phyloP scores from a whole-genome alignment of 306 rosid species.

The Lathyrus tuberosus region DNA sequence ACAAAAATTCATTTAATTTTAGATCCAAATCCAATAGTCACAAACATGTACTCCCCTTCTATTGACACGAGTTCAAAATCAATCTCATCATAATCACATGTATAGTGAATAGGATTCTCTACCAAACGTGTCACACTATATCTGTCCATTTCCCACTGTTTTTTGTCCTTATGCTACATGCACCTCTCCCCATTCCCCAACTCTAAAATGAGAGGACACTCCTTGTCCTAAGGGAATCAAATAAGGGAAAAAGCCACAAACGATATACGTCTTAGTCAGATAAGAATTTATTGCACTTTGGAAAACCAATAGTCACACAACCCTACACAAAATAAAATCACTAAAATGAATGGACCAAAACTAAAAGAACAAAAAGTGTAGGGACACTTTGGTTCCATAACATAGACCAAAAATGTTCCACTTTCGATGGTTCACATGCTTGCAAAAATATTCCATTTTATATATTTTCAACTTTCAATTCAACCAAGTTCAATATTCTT shows the following conservation, averaged over 20 bases:
- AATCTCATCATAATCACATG: background rate
- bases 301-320: conserved; percentile 19
- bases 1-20: background rate
- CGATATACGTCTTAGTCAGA: conserved; percentile 33
- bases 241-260: conserved; percentile 34
- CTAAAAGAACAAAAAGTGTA: conserved; percentile 25
- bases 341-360: conserved; percentile 48
- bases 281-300: conserved; percentile 32
- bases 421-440: conserved; percentile 48
- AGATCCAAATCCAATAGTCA: too few relatives aligned
- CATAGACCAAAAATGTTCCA: conserved; percentile 41
- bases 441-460: conserved; percentile 40
- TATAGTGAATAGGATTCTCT: background rate
- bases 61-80: background rate
- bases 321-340: conserved; percentile 32
- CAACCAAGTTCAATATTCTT: conserved; percentile 18
- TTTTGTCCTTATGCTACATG: background rate
- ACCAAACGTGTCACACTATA: background rate
- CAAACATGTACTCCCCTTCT: background rate
- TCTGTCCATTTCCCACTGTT: background rate
- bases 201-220: background rate
- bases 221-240: conserved; percentile 34
- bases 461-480: conserved; percentile 13
- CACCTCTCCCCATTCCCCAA: background rate
- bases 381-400: conserved; percentile 6